A percentile compares a stretch with the other conserved stretches of the same genome.
These are phyloP conservation scores for Plicaturopsis crispa DNA, from an alignment of 768 basidiomycete species.

Conservation along the genomic window DNA sequence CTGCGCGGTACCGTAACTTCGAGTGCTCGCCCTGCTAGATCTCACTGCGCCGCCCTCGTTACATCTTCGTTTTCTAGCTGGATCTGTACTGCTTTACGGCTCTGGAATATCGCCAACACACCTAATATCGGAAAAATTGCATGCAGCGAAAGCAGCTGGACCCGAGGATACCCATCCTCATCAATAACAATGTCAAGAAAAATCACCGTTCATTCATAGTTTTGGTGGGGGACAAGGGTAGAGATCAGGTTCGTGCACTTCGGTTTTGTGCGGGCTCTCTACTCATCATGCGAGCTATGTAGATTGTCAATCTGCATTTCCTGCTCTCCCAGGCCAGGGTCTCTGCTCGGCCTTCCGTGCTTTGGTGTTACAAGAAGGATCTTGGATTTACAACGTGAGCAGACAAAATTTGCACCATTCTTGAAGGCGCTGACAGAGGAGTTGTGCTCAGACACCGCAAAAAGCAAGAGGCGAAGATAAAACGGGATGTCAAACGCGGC, in stretches of 20 bases:
- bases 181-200: slow-evolving; percentile 88
- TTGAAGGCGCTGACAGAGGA: neutral
- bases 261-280: slow-evolving; percentile 1
- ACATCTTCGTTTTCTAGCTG: too few species aligned
- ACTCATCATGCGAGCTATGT: slow-evolving; percentile 4
- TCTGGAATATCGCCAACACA: too few species aligned
- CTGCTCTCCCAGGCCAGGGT: slow-evolving; percentile 74
- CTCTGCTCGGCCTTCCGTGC: slow-evolving; percentile 81
- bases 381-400: slow-evolving; percentile 88
- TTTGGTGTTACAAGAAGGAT: slow-evolving; percentile 99
- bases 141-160: slow-evolving; percentile 90
- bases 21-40: too few species aligned
- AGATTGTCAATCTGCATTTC: slow-evolving; percentile 95
- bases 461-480: slow-evolving; percentile 95
- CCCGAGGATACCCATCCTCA: slow-evolving; percentile 85
- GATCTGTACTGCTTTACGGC: too few species aligned
- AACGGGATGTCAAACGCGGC: slow-evolving; percentile 91
- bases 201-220: slow-evolving; percentile 95
- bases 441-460: slow-evolving; percentile 69
- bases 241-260: slow-evolving; percentile 64
- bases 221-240: slow-evolving; percentile 88
- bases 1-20: too few species aligned
- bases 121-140: too few species aligned
- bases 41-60: too few species aligned
- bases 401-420: slow-evolving; percentile 1